phyloP scores from a whole-genome alignment of 176 grass and related monocot species.

The sorghum (Sorghum bicolor) region Sorghum_bicolor_NCBIv3 NC_012871.2:56969501-56970000 shows the following conservation, averaged over 20 bases:
- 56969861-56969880: slow-evolving; percentile 39
- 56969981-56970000: slow-evolving; percentile 54
- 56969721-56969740: slow-evolving; percentile 60
- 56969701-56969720: slow-evolving; percentile 46
- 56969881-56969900: neutral
- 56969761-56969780: slow-evolving; percentile 67
- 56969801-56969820: slow-evolving; percentile 73
- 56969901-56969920: neutral
- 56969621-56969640: slow-evolving; percentile 56
- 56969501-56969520: slow-evolving; percentile 56
- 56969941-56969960: slow-evolving; percentile 43
- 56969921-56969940: neutral
- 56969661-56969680: slow-evolving; percentile 54
- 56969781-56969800: slow-evolving; percentile 63
- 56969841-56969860: slow-evolving; percentile 52
- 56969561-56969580: slow-evolving; percentile 52
- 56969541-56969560: slow-evolving; percentile 48
- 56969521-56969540: slow-evolving; percentile 35
- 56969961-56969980: slow-evolving; percentile 48
- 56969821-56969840: slow-evolving; percentile 61
- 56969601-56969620: slow-evolving; percentile 62
- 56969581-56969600: slow-evolving; percentile 50
- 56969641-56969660: slow-evolving; percentile 39
- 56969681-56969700: slow-evolving; percentile 44
- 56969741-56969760: slow-evolving; percentile 90